These are phyloP conservation scores for Gillenia trifoliata DNA, from an alignment of 306 rosid species.

Conservation along the genomic window DNA sequence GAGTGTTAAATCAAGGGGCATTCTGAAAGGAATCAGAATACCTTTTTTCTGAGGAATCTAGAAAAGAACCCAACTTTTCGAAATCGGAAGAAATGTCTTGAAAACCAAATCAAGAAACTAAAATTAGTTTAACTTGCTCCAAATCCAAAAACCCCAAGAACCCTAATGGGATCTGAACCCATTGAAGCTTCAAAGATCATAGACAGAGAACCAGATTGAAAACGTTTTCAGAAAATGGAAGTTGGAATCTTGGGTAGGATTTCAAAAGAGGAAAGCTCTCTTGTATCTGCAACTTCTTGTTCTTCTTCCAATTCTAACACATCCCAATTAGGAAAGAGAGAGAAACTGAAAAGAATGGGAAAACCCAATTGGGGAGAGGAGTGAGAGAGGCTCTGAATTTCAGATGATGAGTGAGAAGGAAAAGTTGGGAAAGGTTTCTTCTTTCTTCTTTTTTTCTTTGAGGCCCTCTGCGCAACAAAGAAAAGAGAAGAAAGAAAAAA, in stretches of 20 bases:
- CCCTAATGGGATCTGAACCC: constrained; percentile 8
- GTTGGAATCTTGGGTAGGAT: neutral
- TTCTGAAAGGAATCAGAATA: constrained; percentile 77
- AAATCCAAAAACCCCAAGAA: neutral
- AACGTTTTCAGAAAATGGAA: neutral
- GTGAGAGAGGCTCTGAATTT: constrained; percentile 26
- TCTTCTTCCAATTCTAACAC: neutral
- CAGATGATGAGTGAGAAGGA: constrained; percentile 10
- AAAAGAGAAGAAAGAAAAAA: constrained; percentile 20
- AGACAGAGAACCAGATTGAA: neutral
- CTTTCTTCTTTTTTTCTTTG: constrained; percentile 33
- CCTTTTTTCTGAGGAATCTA: constrained; percentile 55
- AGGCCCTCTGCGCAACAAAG: constrained; percentile 31
- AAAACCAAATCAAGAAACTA: constrained; percentile 27
- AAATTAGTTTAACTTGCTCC: neutral
- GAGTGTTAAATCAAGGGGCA: constrained; percentile 58
- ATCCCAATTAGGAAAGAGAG: constrained; percentile 39
- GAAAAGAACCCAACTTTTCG: constrained; percentile 49
- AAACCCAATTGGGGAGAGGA: constrained; percentile 29
- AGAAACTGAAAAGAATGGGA: constrained; percentile 12
- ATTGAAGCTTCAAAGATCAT: constrained; percentile 15
- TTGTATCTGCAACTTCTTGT: constrained; percentile 21
- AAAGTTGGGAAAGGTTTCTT: constrained; percentile 28
- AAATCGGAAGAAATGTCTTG: constrained; percentile 32
- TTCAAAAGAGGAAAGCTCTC: neutral